Evolutionary conservation across 768 basidiomycete species (phyloP), one percentile per base, ranked within the genome.

Genomic region (Boletus eberwhitei): DNA sequence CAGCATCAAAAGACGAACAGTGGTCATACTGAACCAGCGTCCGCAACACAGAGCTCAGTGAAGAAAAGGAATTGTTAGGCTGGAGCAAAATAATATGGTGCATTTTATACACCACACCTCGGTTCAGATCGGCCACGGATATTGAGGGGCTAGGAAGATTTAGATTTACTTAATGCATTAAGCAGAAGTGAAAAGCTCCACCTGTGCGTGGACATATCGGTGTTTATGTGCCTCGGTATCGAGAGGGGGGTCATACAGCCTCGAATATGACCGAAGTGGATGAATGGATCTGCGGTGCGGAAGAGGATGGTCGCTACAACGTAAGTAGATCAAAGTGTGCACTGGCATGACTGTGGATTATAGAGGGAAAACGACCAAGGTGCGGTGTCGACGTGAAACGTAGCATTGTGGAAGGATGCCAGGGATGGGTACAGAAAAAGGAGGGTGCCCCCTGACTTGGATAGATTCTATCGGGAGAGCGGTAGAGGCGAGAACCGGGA

Each of bases 91-190:
- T 19, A 11, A 17, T 1, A 16, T 16, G 22, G 26, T 29, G 29
- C 8, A 29, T 29, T 29, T 29, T 29, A 29, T 29, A 29, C 29
- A 29, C 29, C 29, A 29, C 29, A 4, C 17, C 6, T 1, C 43
- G 26, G 17, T 13, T 12, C 2, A 22, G 42, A 26, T 17, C 24
- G 8, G 26, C 8, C 9, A 12, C 2, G 54, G 87, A 81, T 13
- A 42, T 53, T 43, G 24, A 50, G 36, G 7, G 47, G 54, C 14
- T 19, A 11, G 3, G 49, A 17, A n/a, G 1, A 38, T 32, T 34
- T 38, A 9, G 22, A 31, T 50, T 26, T n/a, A n/a, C n/a, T n/a
- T 2, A 36, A 32, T 35, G n/a, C 21, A 24, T 43, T 2, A 14
- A 29, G 29, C 29, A 29, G 29, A 29, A 29, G 29, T 9, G 24